These are phyloP conservation scores for Bipolaris cookei DNA, from an alignment of 2,329 filamentous ascomycete species.

Conservation along the genomic window DNA sequence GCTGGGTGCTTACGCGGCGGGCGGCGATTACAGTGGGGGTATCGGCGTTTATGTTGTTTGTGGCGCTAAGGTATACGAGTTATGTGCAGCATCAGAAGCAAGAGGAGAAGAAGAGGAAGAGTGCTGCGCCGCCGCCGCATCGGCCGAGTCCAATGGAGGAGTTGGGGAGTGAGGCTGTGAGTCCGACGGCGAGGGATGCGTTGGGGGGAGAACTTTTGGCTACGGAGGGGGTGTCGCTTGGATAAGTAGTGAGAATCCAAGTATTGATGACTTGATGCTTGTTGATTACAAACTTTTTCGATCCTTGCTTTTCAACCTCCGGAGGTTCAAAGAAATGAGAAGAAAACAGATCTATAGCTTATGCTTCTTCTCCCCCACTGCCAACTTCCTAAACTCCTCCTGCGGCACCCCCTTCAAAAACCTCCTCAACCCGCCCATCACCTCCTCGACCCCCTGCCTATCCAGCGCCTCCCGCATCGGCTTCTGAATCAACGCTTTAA, in stretches of 20 bases:
- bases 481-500: conserved; percentile 81
- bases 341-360: conserved; percentile 67
- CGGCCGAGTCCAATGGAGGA: conserved; percentile 23
- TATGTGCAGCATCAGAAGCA: conserved; percentile 50
- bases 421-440: conserved; percentile 81
- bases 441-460: conserved; percentile 79
- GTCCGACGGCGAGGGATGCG: conserved; percentile 22
- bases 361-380: conserved; percentile 88
- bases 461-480: conserved; percentile 77
- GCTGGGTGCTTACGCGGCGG: conserved; percentile 80
- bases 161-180: background rate
- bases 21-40: conserved; percentile 65
- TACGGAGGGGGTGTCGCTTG: conserved; percentile 43
- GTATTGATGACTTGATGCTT: background rate
- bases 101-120: conserved; percentile 47
- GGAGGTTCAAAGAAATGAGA: background rate
- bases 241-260: conserved; percentile 20
- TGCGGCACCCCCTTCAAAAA: conserved; percentile 84
- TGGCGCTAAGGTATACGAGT: conserved; percentile 49
- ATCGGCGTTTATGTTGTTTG: conserved; percentile 54
- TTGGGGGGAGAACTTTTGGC: conserved; percentile 42
- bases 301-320: too few relatives aligned
- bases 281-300: background rate
- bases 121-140: conserved; percentile 15
- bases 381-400: conserved; percentile 85